These are phyloP conservation scores for Chenopodium suecicum DNA, from an alignment of 148 eudicot species.

Conservation along the genomic window DNA sequence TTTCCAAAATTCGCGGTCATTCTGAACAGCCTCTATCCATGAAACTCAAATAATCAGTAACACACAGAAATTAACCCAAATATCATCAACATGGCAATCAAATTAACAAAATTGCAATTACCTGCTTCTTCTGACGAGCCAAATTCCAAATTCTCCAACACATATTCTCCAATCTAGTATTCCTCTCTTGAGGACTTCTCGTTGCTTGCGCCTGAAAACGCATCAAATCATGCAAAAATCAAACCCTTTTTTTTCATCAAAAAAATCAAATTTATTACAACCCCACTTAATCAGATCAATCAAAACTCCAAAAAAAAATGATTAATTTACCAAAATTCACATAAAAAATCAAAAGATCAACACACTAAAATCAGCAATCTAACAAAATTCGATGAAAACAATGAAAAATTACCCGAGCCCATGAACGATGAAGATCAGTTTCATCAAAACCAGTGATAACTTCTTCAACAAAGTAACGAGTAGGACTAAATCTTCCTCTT, in stretches of 20 bases:
- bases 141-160: conserved; percentile 99
- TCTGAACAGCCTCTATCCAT: neutral
- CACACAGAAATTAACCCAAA: neutral
- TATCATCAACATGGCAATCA: neutral
- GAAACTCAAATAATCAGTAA: neutral
- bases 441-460: conserved; percentile 91
- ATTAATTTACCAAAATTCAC: too few relatives aligned
- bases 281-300: conserved; percentile 2
- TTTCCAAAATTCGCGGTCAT: neutral
- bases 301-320: neutral
- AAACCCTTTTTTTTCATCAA: neutral
- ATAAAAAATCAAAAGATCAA: neutral
- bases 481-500: conserved; percentile 89
- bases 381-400: neutral
- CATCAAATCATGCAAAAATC: neutral
- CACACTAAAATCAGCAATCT: neutral
- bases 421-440: conserved; percentile 93
- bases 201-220: conserved; percentile 84
- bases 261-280: neutral
- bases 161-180: conserved; percentile 96
- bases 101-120: conserved; percentile 5
- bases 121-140: conserved; percentile 99
- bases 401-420: conserved; percentile 52
- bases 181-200: conserved; percentile 95
- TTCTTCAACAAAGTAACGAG: conserved; percentile 85